phyloP scores from a whole-genome alignment of 768 basidiomycete species.

The Lactarius sanguifluus region DNA sequence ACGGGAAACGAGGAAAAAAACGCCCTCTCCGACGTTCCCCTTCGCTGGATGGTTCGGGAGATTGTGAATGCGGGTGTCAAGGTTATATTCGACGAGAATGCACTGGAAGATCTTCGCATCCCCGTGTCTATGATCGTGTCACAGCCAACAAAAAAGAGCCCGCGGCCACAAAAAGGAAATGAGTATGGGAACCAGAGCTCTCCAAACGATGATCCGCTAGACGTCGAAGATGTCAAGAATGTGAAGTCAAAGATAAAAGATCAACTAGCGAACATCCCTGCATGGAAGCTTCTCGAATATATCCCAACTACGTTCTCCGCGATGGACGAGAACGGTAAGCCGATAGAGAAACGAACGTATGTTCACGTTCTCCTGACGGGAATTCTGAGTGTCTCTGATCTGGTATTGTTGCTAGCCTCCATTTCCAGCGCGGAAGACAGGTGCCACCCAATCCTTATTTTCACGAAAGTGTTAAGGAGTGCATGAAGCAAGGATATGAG shows the following conservation, averaged over 20 bases:
- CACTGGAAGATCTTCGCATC: not conserved
- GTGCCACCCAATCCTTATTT: not conserved
- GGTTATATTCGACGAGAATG: conserved; percentile 5
- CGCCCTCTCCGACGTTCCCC: conserved; percentile 19
- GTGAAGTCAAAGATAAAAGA: not conserved
- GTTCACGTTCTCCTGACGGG: not conserved
- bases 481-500: not conserved
- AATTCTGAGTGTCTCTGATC: not conserved
- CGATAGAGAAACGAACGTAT: not conserved
- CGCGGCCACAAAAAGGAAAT: not conserved
- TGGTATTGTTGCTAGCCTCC: not conserved
- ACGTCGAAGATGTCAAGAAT: not conserved
- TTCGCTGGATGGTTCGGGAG: conserved; percentile 28
- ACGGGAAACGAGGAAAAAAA: not conserved
- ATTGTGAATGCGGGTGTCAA: conserved; percentile 2
- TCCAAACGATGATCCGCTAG: not conserved
- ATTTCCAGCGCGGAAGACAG: not conserved
- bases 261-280: not conserved
- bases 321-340: not conserved
- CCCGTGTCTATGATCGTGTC: not conserved
- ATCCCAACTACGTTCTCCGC: not conserved
- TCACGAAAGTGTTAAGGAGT: not conserved
- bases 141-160: not conserved
- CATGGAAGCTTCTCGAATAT: not conserved
- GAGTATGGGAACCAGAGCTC: not conserved